Conservation (phyloP, 2,329 filamentous ascomycete genomes). For the Diaporthe vexans region DNA sequence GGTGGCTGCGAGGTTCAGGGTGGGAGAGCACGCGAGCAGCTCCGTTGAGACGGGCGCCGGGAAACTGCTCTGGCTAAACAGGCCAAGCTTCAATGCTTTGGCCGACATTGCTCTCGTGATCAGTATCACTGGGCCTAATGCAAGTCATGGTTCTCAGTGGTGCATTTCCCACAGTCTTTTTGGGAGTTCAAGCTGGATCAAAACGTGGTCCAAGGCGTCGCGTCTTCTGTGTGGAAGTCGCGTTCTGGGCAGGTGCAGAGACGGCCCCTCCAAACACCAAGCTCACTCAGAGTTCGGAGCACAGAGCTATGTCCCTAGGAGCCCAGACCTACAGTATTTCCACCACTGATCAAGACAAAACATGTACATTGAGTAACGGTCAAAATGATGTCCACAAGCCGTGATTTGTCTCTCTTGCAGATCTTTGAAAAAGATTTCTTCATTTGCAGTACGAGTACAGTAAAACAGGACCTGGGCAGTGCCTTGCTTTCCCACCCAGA, state of each 20-base stretch:
- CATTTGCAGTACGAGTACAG: constrained; percentile 17
- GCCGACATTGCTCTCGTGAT: constrained; percentile 38
- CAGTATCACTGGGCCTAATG: background rate
- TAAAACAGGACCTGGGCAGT: background rate
- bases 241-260: constrained; percentile 8
- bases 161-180: background rate
- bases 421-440: background rate
- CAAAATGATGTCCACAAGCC: background rate
- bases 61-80: constrained; percentile 71
- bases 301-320: background rate
- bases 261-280: background rate
- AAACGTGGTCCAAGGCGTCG: background rate
- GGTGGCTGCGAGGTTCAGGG: constrained; percentile 85
- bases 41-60: constrained; percentile 67
- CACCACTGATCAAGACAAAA: background rate
- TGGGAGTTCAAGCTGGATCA: background rate
- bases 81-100: constrained; percentile 54
- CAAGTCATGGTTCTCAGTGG: constrained; percentile 28
- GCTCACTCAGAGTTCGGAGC: too few relatives aligned
- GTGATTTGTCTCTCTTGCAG: background rate
- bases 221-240: constrained; percentile 7
- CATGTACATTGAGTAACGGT: background rate
- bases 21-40: constrained; percentile 82
- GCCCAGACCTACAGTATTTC: background rate
- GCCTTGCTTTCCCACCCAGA: background rate